Evolutionary conservation across 2,329 filamentous ascomycete species (phyloP), one percentile per base, ranked within the genome.

Genomic region (Mycosphaerella sp.): DNA sequence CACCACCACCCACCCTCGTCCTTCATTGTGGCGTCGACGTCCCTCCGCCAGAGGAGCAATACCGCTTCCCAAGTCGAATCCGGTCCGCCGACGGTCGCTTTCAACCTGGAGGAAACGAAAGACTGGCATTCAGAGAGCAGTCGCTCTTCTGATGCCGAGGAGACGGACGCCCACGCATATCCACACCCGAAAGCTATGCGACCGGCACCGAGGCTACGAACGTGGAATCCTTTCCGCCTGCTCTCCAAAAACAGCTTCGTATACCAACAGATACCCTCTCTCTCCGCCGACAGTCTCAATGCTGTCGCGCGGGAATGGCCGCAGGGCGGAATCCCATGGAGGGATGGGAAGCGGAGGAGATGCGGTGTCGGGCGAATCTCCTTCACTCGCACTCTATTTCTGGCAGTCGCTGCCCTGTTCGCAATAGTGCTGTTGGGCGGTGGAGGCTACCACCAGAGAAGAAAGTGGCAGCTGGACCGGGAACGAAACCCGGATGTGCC

Each of bases 151-250:
- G 58, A 60, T 60, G 56, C 56, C 53, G 60, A 55, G 34, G 49
- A 55, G 45, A 41, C 31, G 39, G 45, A 36, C 32, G 48, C 23
- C 38, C 40, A 39, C 45, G 40, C 45, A 34, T 54, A 46, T 43
- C 40, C 45, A 45, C 56, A 44, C 48, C 42, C 51, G 34, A 54
- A 56, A 51, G 54, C 59, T 54, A 64, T 64, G 61, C 56, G 58
- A 55, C 55, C 56, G 14, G 56, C 59, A 34, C 58, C 62, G 42
- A 62, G 68, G 42, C 68, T 74, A 59, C 71, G 72, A 60, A 67
- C 70, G 56, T 62, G 73, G 59, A 75, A 76, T 56, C 74, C 74
- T 23, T 67, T 74, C 56, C 74, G 74, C 58, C 65, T 76, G 59
- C 70, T 76, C 21, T 57, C 56, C 53, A 66, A 69, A 55, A 70